Evolutionary conservation across 2,329 filamentous ascomycete species (phyloP).

Genomic region (Hirsutella thompsonii): DNA sequence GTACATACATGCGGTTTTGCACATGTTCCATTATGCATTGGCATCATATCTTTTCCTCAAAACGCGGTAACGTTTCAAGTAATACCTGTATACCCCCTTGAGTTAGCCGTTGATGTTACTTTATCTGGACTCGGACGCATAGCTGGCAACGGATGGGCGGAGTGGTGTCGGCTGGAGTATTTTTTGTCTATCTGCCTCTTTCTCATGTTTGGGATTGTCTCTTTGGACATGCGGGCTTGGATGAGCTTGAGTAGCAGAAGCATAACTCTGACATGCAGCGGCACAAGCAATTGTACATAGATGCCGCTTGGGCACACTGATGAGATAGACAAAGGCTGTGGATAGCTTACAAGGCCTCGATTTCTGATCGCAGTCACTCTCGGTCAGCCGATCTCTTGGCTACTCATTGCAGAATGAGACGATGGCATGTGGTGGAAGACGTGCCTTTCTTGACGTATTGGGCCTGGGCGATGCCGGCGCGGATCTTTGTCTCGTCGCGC

Average conservation of each 20-base stretch:
- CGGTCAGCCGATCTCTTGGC: neutral
- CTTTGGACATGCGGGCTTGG: no score
- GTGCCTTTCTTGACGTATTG: conserved; percentile 89
- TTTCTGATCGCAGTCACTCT: conserved; percentile 43
- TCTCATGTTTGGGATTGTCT: neutral
- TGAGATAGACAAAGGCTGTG: neutral
- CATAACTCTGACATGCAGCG: no score
- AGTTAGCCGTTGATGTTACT: conserved; percentile 2
- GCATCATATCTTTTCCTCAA: conserved; percentile 67
- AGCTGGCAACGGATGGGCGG: neutral
- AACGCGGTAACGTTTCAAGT: conserved; percentile 80
- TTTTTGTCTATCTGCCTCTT: neutral
- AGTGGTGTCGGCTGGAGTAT: neutral
- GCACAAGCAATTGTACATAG: no score
- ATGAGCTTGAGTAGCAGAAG: no score
- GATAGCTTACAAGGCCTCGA: conserved; percentile 69
- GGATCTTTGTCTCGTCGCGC: conserved; percentile 62
- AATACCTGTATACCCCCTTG: conserved; percentile 48
- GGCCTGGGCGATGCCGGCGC: conserved; percentile 60
- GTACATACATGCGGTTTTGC: neutral
- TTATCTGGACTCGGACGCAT: neutral
- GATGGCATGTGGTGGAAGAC: no score
- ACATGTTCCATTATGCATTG: conserved; percentile 15
- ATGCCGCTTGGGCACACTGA: no score
- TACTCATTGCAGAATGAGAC: neutral